Conservation (phyloP, 2,329 filamentous ascomycete species). For the Paecilomyces fulvus region DNA sequence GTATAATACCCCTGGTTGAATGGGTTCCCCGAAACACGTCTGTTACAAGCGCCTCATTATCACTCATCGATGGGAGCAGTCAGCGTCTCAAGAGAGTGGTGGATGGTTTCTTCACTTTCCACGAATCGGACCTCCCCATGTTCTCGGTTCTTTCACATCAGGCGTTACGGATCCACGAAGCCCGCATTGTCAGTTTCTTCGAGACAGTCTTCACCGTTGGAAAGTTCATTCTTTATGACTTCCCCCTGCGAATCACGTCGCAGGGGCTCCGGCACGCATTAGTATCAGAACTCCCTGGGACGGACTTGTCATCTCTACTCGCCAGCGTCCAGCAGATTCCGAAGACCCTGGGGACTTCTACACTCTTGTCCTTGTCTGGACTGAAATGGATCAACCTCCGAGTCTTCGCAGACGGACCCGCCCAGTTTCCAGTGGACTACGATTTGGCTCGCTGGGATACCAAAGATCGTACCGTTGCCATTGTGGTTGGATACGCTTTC, state of each 20-base stretch:
- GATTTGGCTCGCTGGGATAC: slow-evolving; percentile 60
- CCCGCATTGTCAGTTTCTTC: slow-evolving; percentile 38
- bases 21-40: slow-evolving; percentile 28
- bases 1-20: slow-evolving; percentile 24
- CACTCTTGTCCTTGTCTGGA: slow-evolving; percentile 15
- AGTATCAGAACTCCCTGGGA: slow-evolving; percentile 11
- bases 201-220: slow-evolving; percentile 31
- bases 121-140: slow-evolving; percentile 58
- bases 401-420: slow-evolving; percentile 10
- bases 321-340: slow-evolving; percentile 13
- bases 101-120: slow-evolving; percentile 32
- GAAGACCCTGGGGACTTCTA: slow-evolving; percentile 12
- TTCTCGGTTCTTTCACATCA: slow-evolving; percentile 71
- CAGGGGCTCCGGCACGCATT: slow-evolving; percentile 16
- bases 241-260: slow-evolving; percentile 25
- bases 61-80: slow-evolving; percentile 34
- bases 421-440: slow-evolving; percentile 39
- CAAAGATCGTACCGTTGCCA: slow-evolving; percentile 63
- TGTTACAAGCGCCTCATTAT: slow-evolving; percentile 32
- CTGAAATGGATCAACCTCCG: slow-evolving; percentile 20
- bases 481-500: slow-evolving; percentile 71
- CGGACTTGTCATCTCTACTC: slow-evolving; percentile 11
- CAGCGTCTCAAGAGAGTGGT: slow-evolving; percentile 30
- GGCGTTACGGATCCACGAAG: slow-evolving; percentile 55
- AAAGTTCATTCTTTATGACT: slow-evolving; percentile 34